These are phyloP conservation scores for Geotrichum macrosporum DNA, from an alignment of 1,139 yeast genomes.

Conservation along the genomic window DNA sequence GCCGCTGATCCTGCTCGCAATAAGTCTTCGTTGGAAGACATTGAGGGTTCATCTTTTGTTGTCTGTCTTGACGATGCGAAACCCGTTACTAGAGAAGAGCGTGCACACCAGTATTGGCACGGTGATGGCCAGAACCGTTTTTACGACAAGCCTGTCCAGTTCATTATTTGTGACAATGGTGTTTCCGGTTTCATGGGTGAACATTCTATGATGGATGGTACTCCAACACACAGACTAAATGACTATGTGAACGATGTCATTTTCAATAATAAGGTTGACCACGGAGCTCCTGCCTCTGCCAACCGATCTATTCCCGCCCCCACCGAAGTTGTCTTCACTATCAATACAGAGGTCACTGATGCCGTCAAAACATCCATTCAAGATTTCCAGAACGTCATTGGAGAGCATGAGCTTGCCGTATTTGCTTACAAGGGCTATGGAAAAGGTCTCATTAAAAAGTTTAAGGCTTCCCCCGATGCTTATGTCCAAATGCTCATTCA, in stretches of 20 bases:
- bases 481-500: conserved; percentile 75
- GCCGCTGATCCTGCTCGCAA: conserved; percentile 50
- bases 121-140: conserved; percentile 89
- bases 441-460: conserved; percentile 66
- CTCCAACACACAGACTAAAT: conserved; percentile 87
- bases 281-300: conserved; percentile 29
- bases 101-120: conserved; percentile 88
- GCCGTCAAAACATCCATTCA: conserved; percentile 55
- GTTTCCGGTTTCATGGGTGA: conserved; percentile 92
- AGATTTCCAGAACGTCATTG: conserved; percentile 48
- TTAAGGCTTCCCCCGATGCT: conserved; percentile 76
- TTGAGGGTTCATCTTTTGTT: conserved; percentile 75
- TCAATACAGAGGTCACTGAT: conserved; percentile 47
- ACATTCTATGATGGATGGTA: conserved; percentile 98
- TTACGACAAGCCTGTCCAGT: conserved; percentile 89
- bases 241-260: conserved; percentile 65
- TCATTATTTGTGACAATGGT: conserved; percentile 77
- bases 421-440: conserved; percentile 43
- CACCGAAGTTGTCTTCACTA: conserved; percentile 42
- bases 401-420: conserved; percentile 43
- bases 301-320: conserved; percentile 34
- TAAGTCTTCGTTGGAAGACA: conserved; percentile 56
- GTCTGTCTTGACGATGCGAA: conserved; percentile 68
- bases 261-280: conserved; percentile 44
- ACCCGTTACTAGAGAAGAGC: conserved; percentile 80